Conservation (phyloP, 371 early-diverging fungal genomes). For the Rozella allomycis region DNA sequence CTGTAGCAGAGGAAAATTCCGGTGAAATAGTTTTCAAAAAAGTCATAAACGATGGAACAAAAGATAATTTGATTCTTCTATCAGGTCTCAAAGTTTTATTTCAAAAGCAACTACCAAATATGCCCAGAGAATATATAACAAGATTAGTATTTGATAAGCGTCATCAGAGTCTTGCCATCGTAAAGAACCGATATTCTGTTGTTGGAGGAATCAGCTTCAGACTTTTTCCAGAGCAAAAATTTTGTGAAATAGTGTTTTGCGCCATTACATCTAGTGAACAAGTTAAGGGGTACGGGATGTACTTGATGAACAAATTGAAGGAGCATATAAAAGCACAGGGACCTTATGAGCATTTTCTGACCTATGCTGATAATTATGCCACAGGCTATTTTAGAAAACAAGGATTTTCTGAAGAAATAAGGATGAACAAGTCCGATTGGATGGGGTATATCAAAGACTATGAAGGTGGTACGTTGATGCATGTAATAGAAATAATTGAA, state of each 20-base stretch:
- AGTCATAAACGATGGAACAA: constrained; percentile 48
- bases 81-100: constrained; percentile 88
- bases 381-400: constrained; percentile 98
- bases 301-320: constrained; percentile 80
- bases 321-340: constrained; percentile 52
- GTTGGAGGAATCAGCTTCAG: constrained; percentile 94
- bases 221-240: constrained; percentile 64
- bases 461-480: constrained; percentile 98
- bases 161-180: constrained; percentile 58
- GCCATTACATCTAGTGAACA: constrained; percentile 86
- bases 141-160: constrained; percentile 84
- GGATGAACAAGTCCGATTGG: constrained; percentile 79
- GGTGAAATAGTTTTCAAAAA: constrained; percentile 47
- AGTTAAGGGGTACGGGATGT: constrained; percentile 90
- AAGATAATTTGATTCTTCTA: constrained; percentile 58
- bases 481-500: constrained; percentile 26
- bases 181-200: constrained; percentile 39
- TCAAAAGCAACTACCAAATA: constrained; percentile 95
- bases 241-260: constrained; percentile 98
- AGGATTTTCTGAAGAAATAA: constrained; percentile 91
- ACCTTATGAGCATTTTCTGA: constrained; percentile 65
- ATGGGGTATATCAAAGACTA: constrained; percentile 99
- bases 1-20: constrained; percentile 31
- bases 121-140: constrained; percentile 98
- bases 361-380: constrained; percentile 99